Evolutionary conservation across 257 asterid species (phyloP), one percentile per base, ranked within the genome.

Genomic region (Orobanche coerulescens): DNA sequence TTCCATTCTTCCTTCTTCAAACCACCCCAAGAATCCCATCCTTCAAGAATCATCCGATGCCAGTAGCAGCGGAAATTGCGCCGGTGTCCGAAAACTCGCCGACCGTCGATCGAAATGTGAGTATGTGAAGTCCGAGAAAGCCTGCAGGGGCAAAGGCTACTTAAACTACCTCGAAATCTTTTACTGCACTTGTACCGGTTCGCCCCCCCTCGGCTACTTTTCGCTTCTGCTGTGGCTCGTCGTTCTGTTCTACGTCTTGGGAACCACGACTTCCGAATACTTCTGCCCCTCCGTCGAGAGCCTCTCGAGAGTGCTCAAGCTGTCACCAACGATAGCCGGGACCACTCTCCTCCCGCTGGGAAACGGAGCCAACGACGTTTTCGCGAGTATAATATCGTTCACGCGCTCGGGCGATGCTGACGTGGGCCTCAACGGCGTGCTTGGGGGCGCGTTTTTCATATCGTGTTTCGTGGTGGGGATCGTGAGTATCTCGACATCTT

Each of bases 291-390:
- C 87, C 3, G 90, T 84, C 0, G 91, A 80, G 44, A 44, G 76
- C 42, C 67, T 88, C 1, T 80, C 91, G 0, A 18, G 51, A 4
- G 79, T 73, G n/a, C 64, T 88, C 37, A 80, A 75, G 25, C 81
- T 86, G 1, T 82, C 96, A 0, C 96, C 95, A 14, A 79, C 91
- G 1, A 77, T 88, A 24, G 90, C 95, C 31, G 94, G 96, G 5
- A 78, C 94, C 23, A 88, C 96, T 24, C 85, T 86, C 46, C 95
- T 86, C 58, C 95, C 96, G 11, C 75, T 88, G 2, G 96, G 96
- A 0, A 89, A 89, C 62, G 95, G 95, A 5, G 96, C 96, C 36
- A 80, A 82, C 28, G 95, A 89, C 58, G 87, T 89, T 4, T 86
- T 89, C 44, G 59, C 94, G 0, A 80, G 91, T 58, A 68, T 86